Evolutionary conservation across 2,329 filamentous ascomycete genomes (phyloP).

Genomic region (Fusarium poae): DNA sequence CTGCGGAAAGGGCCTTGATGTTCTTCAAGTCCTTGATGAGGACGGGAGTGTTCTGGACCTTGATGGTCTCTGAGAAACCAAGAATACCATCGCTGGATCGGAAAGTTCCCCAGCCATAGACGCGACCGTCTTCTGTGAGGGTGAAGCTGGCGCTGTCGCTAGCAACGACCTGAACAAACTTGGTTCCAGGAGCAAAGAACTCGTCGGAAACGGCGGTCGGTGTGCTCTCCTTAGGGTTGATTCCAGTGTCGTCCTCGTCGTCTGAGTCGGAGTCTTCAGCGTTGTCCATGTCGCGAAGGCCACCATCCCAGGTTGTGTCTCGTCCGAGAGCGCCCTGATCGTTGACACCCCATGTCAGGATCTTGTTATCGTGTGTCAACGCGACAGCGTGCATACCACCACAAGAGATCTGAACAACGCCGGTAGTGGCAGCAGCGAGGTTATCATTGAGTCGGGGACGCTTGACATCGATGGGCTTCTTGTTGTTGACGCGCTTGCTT

Average conservation of each 20-base stretch:
- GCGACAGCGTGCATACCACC: constrained; percentile 87
- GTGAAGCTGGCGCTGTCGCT: constrained; percentile 82
- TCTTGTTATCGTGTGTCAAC: constrained; percentile 82
- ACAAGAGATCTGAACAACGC: constrained; percentile 80
- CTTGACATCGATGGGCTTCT: constrained; percentile 79
- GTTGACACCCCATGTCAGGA: constrained; percentile 89
- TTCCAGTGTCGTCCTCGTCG: constrained; percentile 70
- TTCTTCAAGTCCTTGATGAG: constrained; percentile 74
- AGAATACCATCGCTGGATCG: constrained; percentile 74
- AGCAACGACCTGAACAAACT: constrained; percentile 74
- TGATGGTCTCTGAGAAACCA: constrained; percentile 69
- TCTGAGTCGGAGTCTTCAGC: constrained; percentile 66
- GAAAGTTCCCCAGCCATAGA: constrained; percentile 90
- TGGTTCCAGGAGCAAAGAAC: constrained; percentile 70
- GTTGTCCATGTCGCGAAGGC: constrained; percentile 68
- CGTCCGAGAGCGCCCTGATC: constrained; percentile 85
- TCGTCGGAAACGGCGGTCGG: constrained; percentile 71
- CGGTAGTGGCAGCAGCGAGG: constrained; percentile 69
- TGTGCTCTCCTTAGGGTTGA: constrained; percentile 80
- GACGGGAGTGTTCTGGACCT: constrained; percentile 64
- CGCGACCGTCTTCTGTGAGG: constrained; percentile 78
- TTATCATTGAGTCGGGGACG: constrained; percentile 85
- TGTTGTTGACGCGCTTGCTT: constrained; percentile 70
- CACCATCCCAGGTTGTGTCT: constrained; percentile 77
- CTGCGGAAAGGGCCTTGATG: constrained; percentile 72